Percentiles rank a stretch among this genome's conserved stretches.
Evolutionary conservation across 1,284 basidiomycete species (phyloP).

Genomic region (Marasmius oreades): DNA sequence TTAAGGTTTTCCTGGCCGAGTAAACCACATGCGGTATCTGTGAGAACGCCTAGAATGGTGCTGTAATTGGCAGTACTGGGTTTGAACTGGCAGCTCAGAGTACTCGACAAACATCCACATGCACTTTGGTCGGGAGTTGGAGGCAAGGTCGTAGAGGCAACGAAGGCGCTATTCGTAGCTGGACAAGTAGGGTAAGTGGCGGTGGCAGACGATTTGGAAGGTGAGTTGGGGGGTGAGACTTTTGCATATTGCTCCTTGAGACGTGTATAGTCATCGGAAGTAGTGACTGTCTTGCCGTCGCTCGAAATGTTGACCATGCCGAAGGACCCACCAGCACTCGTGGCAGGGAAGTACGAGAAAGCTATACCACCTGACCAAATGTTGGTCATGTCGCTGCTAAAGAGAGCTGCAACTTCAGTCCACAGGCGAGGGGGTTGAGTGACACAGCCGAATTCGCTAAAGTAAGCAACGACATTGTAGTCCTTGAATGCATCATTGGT

Average conservation of each 20-base stretch:
- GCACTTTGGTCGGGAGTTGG: slow-evolving; percentile 79
- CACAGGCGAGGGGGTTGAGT: slow-evolving; percentile 64
- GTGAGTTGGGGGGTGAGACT: slow-evolving; percentile 57
- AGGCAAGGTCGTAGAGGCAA: slow-evolving; percentile 70
- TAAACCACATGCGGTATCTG: slow-evolving; percentile 53
- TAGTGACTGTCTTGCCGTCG: slow-evolving; percentile 59
- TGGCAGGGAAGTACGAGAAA: slow-evolving; percentile 84
- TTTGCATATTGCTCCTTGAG: slow-evolving; percentile 61
- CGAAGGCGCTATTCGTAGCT: slow-evolving; percentile 49
- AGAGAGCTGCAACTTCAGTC: slow-evolving; percentile 79
- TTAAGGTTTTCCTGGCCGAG: slow-evolving; percentile 58
- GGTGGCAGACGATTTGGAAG: slow-evolving; percentile 50
- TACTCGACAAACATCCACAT: slow-evolving; percentile 73
- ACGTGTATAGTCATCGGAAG: slow-evolving; percentile 64
- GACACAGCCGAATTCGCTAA: slow-evolving; percentile 88
- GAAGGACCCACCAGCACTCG: slow-evolving; percentile 63
- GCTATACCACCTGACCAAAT: slow-evolving; percentile 89
- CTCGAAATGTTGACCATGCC: slow-evolving; percentile 78
- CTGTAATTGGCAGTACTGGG: slow-evolving; percentile 61
- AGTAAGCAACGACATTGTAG: slow-evolving; percentile 83
- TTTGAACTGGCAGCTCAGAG: slow-evolving; percentile 71
- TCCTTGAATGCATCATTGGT: slow-evolving; percentile 55
- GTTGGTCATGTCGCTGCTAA: slow-evolving; percentile 66
- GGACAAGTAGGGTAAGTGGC: slow-evolving; percentile 67
- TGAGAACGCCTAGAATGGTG: slow-evolving; percentile 49